These are phyloP conservation scores for Acidomyces sp. DNA, from an alignment of 495 filamentous ascomycete species.

Conservation along the genomic window DNA sequence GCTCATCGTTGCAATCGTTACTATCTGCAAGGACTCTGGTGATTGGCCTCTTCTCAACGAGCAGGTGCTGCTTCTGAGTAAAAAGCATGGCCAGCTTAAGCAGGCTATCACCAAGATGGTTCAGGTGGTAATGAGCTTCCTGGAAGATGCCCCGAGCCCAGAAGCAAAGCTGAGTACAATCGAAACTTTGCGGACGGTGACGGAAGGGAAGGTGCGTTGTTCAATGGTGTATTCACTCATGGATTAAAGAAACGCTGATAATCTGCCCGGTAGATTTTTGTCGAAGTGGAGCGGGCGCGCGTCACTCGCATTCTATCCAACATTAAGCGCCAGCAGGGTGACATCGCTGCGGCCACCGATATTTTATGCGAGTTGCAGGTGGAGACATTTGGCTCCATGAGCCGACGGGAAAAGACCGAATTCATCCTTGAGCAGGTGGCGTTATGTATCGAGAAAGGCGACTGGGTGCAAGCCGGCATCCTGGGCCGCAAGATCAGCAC, in stretches of 20 bases:
- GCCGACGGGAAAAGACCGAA: conserved; percentile 89
- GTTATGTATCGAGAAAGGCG: conserved; percentile 85
- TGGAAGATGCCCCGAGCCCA: conserved; percentile 64
- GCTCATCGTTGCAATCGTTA: conserved; percentile 73
- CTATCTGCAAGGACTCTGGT: conserved; percentile 79
- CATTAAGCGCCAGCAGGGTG: conserved; percentile 91
- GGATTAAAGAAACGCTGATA: conserved; percentile 5
- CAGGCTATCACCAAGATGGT: conserved; percentile 99
- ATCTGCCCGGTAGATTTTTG: conserved; percentile 62
- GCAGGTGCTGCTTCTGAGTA: conserved; percentile 86
- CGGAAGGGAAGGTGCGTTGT: conserved; percentile 71
- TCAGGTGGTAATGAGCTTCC: conserved; percentile 82
- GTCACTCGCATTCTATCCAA: conserved; percentile 88
- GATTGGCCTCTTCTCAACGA: conserved; percentile 93
- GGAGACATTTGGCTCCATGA: conserved; percentile 98
- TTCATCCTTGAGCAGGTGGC: conserved; percentile 94
- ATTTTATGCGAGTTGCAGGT: conserved; percentile 95
- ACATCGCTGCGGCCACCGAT: conserved; percentile 77
- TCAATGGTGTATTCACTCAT: not conserved
- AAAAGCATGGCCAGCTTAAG: conserved; percentile 99
- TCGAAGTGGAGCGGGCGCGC: conserved; percentile 93
- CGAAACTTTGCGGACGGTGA: conserved; percentile 88
- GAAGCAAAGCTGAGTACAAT: conserved; percentile 88
- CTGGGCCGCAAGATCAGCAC: conserved; percentile 95
- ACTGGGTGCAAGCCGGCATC: conserved; percentile 92